These are phyloP conservation scores for Pseudisothecium myosuroides DNA, from an alignment of 225 moss, liverwort and hornwort species.

Conservation along the genomic window DNA sequence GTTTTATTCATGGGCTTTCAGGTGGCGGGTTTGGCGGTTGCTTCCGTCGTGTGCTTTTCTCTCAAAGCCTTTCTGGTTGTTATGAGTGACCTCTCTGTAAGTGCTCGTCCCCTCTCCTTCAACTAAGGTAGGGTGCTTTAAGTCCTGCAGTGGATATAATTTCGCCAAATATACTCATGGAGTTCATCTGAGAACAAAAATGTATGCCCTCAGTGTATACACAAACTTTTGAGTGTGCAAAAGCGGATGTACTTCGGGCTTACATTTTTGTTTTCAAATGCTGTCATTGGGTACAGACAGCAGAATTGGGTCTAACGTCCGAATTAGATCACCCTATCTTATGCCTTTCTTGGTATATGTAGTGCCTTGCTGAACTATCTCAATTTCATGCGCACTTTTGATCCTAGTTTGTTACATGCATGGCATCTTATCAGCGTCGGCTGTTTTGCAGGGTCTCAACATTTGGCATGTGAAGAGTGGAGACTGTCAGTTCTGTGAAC, in stretches of 20 bases:
- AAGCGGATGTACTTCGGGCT: not conserved
- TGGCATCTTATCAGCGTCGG: not conserved
- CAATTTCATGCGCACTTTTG: not conserved
- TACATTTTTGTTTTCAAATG: not conserved
- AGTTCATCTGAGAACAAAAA: not conserved
- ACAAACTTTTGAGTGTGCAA: not conserved
- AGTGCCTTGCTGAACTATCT: not conserved
- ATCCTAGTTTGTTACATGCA: not conserved
- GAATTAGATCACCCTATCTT: not conserved
- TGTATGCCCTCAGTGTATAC: not conserved
- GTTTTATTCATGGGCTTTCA: slow-evolving; percentile 1
- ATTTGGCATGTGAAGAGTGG: slow-evolving; percentile 54
- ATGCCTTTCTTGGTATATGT: not conserved
- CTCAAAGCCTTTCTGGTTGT: slow-evolving; percentile 66
- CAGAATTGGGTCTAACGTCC: not conserved
- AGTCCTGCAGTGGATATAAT: not conserved
- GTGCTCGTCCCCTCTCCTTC: not conserved
- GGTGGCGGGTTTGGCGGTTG: slow-evolving; percentile 82
- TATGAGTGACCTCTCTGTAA: slow-evolving; percentile 66
- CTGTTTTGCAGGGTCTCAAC: slow-evolving; percentile 49
- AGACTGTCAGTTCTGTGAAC: slow-evolving; percentile 35
- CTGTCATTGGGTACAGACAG: not conserved
- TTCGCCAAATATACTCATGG: not conserved
- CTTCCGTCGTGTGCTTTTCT: slow-evolving; percentile 73
- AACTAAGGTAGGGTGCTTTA: not conserved